Evolutionary conservation across 2,329 filamentous ascomycete species (phyloP).

Genomic region (Coniochaeta prunicola): DNA sequence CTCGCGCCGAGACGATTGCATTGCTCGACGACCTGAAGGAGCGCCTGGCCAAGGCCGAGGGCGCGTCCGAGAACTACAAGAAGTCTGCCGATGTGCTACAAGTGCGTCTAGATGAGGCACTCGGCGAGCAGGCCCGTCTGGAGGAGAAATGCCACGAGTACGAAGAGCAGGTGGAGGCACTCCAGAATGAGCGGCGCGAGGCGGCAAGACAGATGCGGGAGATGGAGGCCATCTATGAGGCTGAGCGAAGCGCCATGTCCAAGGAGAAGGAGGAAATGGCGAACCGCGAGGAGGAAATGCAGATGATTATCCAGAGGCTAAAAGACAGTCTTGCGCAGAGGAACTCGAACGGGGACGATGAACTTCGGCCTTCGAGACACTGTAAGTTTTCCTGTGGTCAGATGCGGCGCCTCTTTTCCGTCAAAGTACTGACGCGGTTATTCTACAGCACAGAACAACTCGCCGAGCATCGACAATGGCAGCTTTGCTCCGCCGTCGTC

Average conservation of each 20-base stretch:
- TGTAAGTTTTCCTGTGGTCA: slow-evolving; percentile 32
- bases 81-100: slow-evolving; percentile 83
- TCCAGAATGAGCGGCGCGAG: slow-evolving; percentile 82
- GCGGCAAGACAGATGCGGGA: slow-evolving; percentile 77
- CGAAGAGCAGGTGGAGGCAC: slow-evolving; percentile 72
- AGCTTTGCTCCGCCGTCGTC: slow-evolving; percentile 85
- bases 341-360: slow-evolving; percentile 47
- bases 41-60: slow-evolving; percentile 73
- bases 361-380: slow-evolving; percentile 50
- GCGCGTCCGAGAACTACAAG: slow-evolving; percentile 67
- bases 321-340: slow-evolving; percentile 84
- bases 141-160: slow-evolving; percentile 85
- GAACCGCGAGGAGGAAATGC: slow-evolving; percentile 82
- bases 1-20: slow-evolving; percentile 70
- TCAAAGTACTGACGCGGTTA: background rate
- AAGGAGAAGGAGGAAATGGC: slow-evolving; percentile 88
- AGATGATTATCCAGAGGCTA: slow-evolving; percentile 79
- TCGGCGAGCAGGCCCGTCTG: slow-evolving; percentile 74
- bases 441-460: slow-evolving; percentile 40
- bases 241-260: slow-evolving; percentile 77
- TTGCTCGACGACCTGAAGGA: slow-evolving; percentile 79
- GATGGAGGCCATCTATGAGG: slow-evolving; percentile 87
- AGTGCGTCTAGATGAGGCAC: slow-evolving; percentile 75
- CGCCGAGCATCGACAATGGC: slow-evolving; percentile 63
- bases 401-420: background rate